These are phyloP conservation scores for Coleophoma crateriformis DNA, from an alignment of 2,329 filamentous ascomycete species.

Conservation along the genomic window DNA sequence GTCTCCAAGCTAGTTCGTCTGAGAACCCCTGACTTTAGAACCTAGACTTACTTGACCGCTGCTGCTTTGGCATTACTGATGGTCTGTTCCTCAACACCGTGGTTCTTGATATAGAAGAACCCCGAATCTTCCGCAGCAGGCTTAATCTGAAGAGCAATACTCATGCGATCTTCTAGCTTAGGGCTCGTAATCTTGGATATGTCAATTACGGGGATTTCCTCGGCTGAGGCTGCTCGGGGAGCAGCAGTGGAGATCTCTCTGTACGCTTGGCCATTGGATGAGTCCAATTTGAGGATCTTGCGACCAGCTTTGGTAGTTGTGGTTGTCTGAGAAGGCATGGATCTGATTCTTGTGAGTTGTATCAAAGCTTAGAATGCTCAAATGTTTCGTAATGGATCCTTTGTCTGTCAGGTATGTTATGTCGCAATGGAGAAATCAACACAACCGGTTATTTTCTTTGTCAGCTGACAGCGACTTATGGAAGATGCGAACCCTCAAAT, in stretches of 20 bases:
- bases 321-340: not conserved
- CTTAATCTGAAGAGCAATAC: not conserved
- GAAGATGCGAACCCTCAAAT: no score
- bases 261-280: not conserved
- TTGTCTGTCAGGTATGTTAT: no score
- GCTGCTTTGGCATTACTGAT: not conserved
- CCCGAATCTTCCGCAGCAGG: not conserved
- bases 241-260: not conserved
- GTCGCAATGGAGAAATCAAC: no score
- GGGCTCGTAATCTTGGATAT: not conserved
- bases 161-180: not conserved
- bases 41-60: not conserved
- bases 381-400: no score
- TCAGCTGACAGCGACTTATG: no score
- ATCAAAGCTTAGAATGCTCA: no score
- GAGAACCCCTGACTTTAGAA: not conserved
- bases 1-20: not conserved
- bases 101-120: constrained; percentile 1
- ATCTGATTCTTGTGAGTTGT: no score
- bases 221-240: not conserved
- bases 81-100: not conserved
- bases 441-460: no score
- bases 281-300: not conserved
- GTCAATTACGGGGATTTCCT: not conserved
- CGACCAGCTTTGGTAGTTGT: not conserved